Evolutionary conservation across 2,329 filamentous ascomycete genomes (phyloP), one percentile per base, ranked within the genome.

Genomic region (Curvularia lunata): DNA sequence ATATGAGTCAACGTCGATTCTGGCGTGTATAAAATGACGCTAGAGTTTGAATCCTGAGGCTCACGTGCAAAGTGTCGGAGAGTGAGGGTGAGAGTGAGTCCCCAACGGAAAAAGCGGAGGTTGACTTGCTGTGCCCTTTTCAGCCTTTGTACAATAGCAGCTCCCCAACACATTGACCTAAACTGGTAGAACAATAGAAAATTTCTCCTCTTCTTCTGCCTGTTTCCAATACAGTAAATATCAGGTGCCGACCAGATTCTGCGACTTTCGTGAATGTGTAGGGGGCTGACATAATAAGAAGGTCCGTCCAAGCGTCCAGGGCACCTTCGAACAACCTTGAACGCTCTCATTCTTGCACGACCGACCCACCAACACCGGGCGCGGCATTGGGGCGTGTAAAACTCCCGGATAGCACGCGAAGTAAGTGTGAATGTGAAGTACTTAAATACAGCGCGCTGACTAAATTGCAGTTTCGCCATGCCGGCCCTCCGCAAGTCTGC

Each of bases 401-500:
- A 61, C 60, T 57, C 54, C 58, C 62, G 59, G 65, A 64, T 63
- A 69, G 64, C 59, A 71, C 73, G 71, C 70, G 72, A 70, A 67
- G 73, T 72, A 62, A 71, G 62, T 68, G 65, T 64, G 30, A 59
- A 58, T 40, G 52, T 30, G 25, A 18, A 30, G 9, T 30, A 30
- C 27, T 54, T 57, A 56, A 57, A 49, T 56, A 52, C 66, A 67
- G 58, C 65, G 58, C 69, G 68, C 72, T 75, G 56, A 75, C 66
- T 67, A 71, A 70, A 56, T 52, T 58, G 54, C 64, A 75, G 71
- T 67, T 63, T 65, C 68, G 70, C 68, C 63, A 77, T 76, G 74
- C 72, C 76, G 66, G 67, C 75, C 56, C 68, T 75, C 63, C 74
- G 76, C 61, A 74, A 76, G 63, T 71, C 63, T 67, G 73, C 57